Conservation (phyloP, 2,329 filamentous ascomycete genomes). For the Pseudocercospora macadamiae region DNA sequence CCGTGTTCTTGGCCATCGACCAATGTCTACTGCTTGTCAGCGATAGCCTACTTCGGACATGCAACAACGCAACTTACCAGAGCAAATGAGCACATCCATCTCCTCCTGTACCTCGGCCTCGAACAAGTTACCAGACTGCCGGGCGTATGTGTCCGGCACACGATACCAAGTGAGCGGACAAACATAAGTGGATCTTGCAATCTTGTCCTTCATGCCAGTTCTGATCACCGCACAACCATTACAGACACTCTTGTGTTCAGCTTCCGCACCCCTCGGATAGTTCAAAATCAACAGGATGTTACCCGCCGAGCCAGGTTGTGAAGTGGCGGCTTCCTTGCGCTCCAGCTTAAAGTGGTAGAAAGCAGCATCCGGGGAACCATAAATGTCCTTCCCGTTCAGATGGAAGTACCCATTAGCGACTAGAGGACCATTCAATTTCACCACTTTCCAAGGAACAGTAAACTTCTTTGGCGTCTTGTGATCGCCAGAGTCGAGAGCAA, state of each 20-base stretch:
- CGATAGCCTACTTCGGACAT: not conserved
- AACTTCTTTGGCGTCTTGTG: not conserved
- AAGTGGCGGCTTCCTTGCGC: not conserved
- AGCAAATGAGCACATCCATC: not conserved
- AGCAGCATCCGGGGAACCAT: not conserved
- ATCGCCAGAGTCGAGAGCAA: not conserved
- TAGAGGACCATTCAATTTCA: not conserved
- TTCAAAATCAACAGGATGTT: constrained; percentile 2
- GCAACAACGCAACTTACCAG: not conserved
- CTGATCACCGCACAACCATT: constrained; percentile 1
- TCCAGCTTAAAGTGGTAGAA: constrained; percentile 4
- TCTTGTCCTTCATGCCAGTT: constrained; percentile 1
- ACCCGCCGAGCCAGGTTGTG: not conserved
- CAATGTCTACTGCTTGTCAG: not conserved
- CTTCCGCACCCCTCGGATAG: not conserved
- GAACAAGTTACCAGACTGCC: not conserved
- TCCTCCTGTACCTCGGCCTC: constrained; percentile 1
- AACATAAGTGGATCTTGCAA: not conserved
- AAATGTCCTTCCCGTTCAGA: not conserved
- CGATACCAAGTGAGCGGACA: not conserved
- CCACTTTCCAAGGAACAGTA: not conserved
- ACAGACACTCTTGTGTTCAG: not conserved
- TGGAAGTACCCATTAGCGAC: not conserved
- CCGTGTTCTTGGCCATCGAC: not conserved
- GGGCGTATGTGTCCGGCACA: not conserved